A percentile compares a stretch with the other conserved stretches of the same genome.
Evolutionary conservation across 768 basidiomycete species (phyloP).

Genomic region (Naganishia onofrii): DNA sequence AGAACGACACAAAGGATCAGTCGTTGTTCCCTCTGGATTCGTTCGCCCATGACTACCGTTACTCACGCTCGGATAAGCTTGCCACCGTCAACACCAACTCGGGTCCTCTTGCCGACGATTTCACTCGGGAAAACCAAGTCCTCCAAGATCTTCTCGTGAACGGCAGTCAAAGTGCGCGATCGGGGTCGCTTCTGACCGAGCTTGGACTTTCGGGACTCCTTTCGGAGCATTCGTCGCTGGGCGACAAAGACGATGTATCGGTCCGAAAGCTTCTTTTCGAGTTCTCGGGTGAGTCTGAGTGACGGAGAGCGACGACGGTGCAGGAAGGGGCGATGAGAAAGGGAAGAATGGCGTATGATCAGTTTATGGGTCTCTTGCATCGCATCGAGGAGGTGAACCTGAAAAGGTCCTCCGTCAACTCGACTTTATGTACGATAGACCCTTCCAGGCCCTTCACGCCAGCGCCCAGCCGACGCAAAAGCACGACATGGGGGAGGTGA

Average conservation of each 20-base stretch:
- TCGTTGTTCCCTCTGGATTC: background rate
- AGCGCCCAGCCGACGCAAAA: conserved; percentile 4
- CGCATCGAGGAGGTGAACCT: conserved; percentile 23
- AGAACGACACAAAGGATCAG: conserved; percentile 1
- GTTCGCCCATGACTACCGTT: background rate
- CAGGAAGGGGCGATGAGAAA: conserved; percentile 2
- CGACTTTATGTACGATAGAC: conserved; percentile 25
- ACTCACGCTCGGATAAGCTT: conserved; percentile 97
- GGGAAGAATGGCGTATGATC: conserved; percentile 23
- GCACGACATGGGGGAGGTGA: conserved; percentile 45
- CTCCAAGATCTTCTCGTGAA: conserved; percentile 98
- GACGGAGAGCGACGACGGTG: background rate
- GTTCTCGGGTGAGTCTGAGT: conserved; percentile 86
- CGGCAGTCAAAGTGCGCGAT: conserved; percentile 90
- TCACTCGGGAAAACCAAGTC: conserved; percentile 98
- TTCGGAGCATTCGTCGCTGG: conserved; percentile 96
- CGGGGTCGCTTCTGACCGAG: conserved; percentile 90
- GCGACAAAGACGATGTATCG: conserved; percentile 98
- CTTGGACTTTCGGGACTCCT: conserved; percentile 88
- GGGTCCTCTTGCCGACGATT: conserved; percentile 97
- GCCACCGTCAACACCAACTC: conserved; percentile 86
- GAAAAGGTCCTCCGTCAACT: conserved; percentile 34
- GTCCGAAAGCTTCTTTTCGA: conserved; percentile 99
- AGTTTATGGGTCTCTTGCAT: conserved; percentile 21
- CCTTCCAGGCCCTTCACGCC: background rate